Evolutionary conservation across 2,329 filamentous ascomycete species (phyloP), one percentile per base, ranked within the genome.

Genomic region (Sarocladium strictum): DNA sequence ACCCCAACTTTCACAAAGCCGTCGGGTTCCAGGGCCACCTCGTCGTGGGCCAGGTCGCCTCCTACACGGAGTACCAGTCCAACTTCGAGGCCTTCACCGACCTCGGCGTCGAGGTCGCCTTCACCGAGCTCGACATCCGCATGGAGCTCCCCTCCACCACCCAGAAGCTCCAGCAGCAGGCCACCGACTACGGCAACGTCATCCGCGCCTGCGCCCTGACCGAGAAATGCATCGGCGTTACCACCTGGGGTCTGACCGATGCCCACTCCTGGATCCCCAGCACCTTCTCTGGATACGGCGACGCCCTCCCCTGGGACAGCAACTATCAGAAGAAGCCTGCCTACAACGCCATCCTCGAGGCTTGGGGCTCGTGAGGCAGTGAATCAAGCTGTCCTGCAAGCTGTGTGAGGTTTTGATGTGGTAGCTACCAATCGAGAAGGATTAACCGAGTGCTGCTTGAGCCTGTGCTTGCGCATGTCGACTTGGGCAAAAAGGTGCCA

Each of bases 21-120:
- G 74, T 86, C 4, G 83, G 84, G 14, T 71, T 85, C 60, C 82
- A 87, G 63, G 76, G 71, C 6, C 84, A 87, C 65, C 76, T 85
- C 53, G 77, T 80, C 55, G 77, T 79, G 7, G 79, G 80, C 60
- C 61, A 64, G n/a, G 74, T 77, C 1, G 76, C 81, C 0, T 67
- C 64, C 40, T 72, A 75, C 58, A 67, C 69, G 33, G 67, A 69
- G 12, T 71, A 79, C 43, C 68, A 70, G 29, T 68, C 71, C 0
- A 73, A 75, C 14, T 76, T 84, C 53, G 62, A 70, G 49, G 69
- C 74, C 40, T 85, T 81, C 69, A 72, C 74, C 2, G 67, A 70
- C 1, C 72, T 80, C 1, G 75, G 74, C 4, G 67, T 82, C 3
- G 81, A 86, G 56, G 77, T 84, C 3, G 80, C 80, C 4, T 75